Percentiles rank a stretch among this genome's conserved stretches.
Evolutionary conservation across 2,329 filamentous ascomycete species (phyloP).

Genomic region (Aspergillus uvarum): DNA sequence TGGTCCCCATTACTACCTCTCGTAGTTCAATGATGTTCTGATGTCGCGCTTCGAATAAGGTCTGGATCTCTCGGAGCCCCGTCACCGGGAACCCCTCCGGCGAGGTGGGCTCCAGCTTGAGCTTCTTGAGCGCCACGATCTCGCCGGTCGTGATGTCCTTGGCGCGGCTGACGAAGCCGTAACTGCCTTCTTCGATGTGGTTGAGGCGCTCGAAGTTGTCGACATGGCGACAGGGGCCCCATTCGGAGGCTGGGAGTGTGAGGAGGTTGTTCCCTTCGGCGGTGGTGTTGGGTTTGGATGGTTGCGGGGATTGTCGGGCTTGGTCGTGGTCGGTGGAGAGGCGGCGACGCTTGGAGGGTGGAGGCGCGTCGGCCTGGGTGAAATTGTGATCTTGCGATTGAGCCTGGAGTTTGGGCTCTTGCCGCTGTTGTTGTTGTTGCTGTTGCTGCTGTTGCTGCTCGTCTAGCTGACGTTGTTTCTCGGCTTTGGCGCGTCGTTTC

Average conservation of each 20-base stretch:
- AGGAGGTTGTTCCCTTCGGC: constrained; percentile 59
- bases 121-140: constrained; percentile 86
- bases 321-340: constrained; percentile 52
- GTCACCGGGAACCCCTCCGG: constrained; percentile 88
- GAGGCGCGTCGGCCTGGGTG: constrained; percentile 40
- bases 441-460: constrained; percentile 39
- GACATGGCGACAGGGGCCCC: constrained; percentile 72
- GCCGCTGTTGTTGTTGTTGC: constrained; percentile 34
- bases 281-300: constrained; percentile 35
- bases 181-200: constrained; percentile 95
- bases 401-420: constrained; percentile 24
- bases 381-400: constrained; percentile 21
- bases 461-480: constrained; percentile 71
- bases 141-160: constrained; percentile 70
- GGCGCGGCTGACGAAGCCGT: constrained; percentile 89
- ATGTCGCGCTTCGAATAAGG: constrained; percentile 76
- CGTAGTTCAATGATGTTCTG: constrained; percentile 76
- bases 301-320: constrained; percentile 20
- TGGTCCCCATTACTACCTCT: constrained; percentile 79
- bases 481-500: constrained; percentile 78
- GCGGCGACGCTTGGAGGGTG: constrained; percentile 59
- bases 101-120: constrained; percentile 75
- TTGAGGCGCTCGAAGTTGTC: constrained; percentile 91
- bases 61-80: constrained; percentile 89
- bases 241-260: constrained; percentile 67